These are phyloP conservation scores for Blastobotrys petasosporus DNA, from an alignment of 1,139 yeast species.

Conservation along the genomic window DNA sequence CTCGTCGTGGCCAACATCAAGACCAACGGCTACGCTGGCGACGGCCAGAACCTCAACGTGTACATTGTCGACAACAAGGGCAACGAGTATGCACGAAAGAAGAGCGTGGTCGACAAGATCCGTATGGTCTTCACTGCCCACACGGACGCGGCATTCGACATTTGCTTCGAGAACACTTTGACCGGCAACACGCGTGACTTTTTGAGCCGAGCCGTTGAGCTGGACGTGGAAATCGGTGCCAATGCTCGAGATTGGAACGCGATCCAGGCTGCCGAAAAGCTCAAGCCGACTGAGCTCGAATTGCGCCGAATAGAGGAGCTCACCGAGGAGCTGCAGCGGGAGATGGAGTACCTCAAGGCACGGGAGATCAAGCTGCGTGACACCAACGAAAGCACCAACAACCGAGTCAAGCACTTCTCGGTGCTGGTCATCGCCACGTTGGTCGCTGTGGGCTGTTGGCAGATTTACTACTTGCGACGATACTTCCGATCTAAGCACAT, in stretches of 20 bases:
- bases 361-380: conserved; percentile 94
- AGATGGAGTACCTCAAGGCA: conserved; percentile 70
- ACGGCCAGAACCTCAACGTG: conserved; percentile 63
- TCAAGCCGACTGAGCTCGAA: conserved; percentile 88
- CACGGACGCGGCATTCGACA: conserved; percentile 77
- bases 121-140: conserved; percentile 80
- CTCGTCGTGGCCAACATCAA: conserved; percentile 72
- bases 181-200: conserved; percentile 19
- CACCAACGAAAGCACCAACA: conserved; percentile 90
- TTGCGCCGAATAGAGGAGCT: conserved; percentile 76
- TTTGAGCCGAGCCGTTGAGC: conserved; percentile 52
- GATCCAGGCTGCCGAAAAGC: conserved; percentile 83
- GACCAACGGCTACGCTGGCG: conserved; percentile 69
- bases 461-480: conserved; percentile 81
- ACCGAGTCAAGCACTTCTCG: conserved; percentile 76
- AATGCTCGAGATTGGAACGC: conserved; percentile 98
- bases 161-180: conserved; percentile 75
- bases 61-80: conserved; percentile 35
- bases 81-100: conserved; percentile 36
- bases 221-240: conserved; percentile 92
- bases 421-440: conserved; percentile 60
- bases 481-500: conserved; percentile 94
- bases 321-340: conserved; percentile 70
- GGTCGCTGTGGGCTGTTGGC: conserved; percentile 83
- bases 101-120: conserved; percentile 50